Evolutionary conservation across 768 basidiomycete species (phyloP), one percentile per base, ranked within the genome.

Genomic region (Lenzites betulinus): DNA sequence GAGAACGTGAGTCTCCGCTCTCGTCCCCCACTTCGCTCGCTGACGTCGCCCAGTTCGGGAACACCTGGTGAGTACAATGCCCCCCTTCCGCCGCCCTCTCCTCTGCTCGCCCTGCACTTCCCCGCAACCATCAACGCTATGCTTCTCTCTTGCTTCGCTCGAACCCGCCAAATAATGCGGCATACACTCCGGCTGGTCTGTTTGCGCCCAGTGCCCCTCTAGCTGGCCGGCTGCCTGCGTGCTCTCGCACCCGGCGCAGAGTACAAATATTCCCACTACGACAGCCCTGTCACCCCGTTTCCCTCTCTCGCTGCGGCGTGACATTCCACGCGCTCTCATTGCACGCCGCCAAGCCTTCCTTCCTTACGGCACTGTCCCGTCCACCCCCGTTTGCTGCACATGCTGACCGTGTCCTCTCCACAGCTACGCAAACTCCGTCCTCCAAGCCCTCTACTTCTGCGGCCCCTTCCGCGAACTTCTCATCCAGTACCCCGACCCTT

Each of bases 371-470:
- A 39, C 38, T 13, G 4, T 15, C 38, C 38, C 35, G 7, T 13
- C 35, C 7, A 36, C 7, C 42, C 11, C 44, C 13, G 11, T 13
- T 9, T 46, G 42, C 22, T 18, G 18, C 25, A 22, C 16, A 20
- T 26, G 44, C 64, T 65, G 48, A 65, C 46, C 4, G 7, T 9
- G 16, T 22, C 39, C 13, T 38, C 16, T 52, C 41, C n/a, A 38
- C 72, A 95, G 95, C 77, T 99, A 99, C 75, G 95, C 91, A 78
- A 99, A 98, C 76, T 97, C 96, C n/a, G 94, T 99, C 23, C 82
- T 99, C 16, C 96, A 99, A 74, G 89, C 97, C 0, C 84, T 98
- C 56, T 99, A 98, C 78, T 96, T 95, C 73, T 98, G 95, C 72
- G 77, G 84, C 23, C 95, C 96, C 1, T 98, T 99, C 72, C 84